Evolutionary conservation across 2,329 filamentous ascomycete species (phyloP).

Genomic region (Fusarium staphyleae): DNA sequence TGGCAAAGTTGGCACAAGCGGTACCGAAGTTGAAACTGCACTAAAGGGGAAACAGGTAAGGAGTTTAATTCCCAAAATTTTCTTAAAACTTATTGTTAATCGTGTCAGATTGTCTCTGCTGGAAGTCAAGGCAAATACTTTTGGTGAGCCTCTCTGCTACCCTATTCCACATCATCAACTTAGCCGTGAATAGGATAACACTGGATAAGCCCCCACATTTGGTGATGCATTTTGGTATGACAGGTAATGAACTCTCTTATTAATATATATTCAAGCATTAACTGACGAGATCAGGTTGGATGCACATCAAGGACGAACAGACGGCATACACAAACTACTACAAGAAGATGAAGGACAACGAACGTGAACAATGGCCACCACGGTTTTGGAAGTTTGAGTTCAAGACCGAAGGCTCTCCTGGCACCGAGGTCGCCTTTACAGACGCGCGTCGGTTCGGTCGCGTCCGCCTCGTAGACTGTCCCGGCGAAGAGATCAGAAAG

Average conservation of each 20-base stretch:
- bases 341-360: constrained; percentile 69
- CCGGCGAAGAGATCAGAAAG: constrained; percentile 76
- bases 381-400: constrained; percentile 88
- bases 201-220: constrained; percentile 82
- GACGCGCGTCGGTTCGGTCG: constrained; percentile 82
- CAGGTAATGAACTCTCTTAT: constrained; percentile 49
- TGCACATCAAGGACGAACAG: constrained; percentile 81
- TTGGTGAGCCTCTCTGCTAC: constrained; percentile 60
- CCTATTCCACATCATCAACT: background rate
- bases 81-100: background rate
- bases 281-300: constrained; percentile 66
- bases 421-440: constrained; percentile 76
- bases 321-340: constrained; percentile 85
- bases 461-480: constrained; percentile 82
- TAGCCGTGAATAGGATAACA: constrained; percentile 47
- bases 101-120: constrained; percentile 61
- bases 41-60: constrained; percentile 73
- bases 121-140: constrained; percentile 97
- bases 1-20: constrained; percentile 86
- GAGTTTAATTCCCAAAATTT: background rate
- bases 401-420: constrained; percentile 63
- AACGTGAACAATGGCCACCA: constrained; percentile 79
- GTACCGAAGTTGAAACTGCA: constrained; percentile 74
- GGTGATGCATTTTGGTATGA: constrained; percentile 87
- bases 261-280: background rate